Conservation (phyloP, 2,329 filamentous ascomycete species). For the Fusarium continuum region DNA sequence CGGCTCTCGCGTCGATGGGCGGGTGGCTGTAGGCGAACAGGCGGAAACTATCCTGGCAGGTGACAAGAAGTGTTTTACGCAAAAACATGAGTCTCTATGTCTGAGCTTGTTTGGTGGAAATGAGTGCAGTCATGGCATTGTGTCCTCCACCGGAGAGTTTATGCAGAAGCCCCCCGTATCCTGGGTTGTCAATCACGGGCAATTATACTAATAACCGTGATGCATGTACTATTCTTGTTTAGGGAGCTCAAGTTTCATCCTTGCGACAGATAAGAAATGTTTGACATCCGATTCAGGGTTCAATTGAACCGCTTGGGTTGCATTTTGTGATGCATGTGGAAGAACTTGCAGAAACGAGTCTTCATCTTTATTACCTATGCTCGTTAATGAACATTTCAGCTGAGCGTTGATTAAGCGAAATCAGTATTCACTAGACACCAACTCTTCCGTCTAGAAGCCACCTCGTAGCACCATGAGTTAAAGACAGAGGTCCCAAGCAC, state of each 20-base stretch:
- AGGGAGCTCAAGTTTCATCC: neutral
- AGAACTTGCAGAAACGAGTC: neutral
- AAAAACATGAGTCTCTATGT: neutral
- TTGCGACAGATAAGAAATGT: neutral
- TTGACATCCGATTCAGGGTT: neutral
- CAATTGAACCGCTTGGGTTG: neutral
- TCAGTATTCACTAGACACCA: neutral
- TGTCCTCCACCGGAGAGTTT: too few species aligned
- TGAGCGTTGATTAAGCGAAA: slow-evolving; percentile 1
- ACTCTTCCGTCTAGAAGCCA: too few species aligned
- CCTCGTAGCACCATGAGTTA: too few species aligned
- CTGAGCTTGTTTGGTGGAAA: slow-evolving; percentile 5
- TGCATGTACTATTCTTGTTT: neutral
- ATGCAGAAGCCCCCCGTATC: slow-evolving; percentile 7
- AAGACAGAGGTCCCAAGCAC: too few species aligned
- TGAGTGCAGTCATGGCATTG: slow-evolving; percentile 6
- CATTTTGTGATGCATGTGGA: neutral
- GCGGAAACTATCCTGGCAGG: neutral
- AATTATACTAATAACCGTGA: slow-evolving; percentile 1
- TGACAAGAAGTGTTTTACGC: neutral
- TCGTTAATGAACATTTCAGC: neutral
- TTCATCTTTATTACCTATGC: too few species aligned
- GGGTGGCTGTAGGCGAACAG: slow-evolving; percentile 9
- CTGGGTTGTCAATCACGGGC: slow-evolving; percentile 9
- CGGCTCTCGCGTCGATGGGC: neutral